Conservation (phyloP, 345 rosid species). For the Ricinus communis region DNA sequence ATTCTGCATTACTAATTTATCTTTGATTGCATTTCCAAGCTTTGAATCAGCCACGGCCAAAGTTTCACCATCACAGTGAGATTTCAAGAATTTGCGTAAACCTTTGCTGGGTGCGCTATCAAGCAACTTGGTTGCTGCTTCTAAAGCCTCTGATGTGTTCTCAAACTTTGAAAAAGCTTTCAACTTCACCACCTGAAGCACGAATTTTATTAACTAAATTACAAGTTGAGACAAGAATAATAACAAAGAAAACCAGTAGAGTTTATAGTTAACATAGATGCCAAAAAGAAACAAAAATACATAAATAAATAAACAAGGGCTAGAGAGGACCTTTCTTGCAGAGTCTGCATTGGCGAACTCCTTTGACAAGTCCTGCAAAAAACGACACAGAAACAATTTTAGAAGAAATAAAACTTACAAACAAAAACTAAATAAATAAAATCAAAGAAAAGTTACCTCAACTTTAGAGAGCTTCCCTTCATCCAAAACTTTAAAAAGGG, state of each 20-base stretch:
- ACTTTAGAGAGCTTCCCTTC: conserved; percentile 68
- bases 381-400: neutral
- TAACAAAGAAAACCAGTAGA: too few species aligned
- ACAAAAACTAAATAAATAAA: too few species aligned
- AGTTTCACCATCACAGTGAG: conserved; percentile 65
- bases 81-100: conserved; percentile 69
- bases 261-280: too few species aligned
- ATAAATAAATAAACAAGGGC: neutral
- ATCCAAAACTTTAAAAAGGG: conserved; percentile 64
- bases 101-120: conserved; percentile 75
- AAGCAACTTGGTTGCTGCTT: conserved; percentile 63
- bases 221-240: too few species aligned
- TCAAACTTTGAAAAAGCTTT: conserved; percentile 87
- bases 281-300: neutral
- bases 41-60: conserved; percentile 90
- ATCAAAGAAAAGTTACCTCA: conserved; percentile 46
- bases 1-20: conserved; percentile 55
- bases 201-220: too few species aligned
- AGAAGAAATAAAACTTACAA: too few species aligned
- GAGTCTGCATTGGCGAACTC: conserved; percentile 56
- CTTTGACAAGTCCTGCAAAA: conserved; percentile 58
- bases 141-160: conserved; percentile 85
- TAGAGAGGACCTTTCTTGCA: conserved; percentile 52
- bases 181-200: conserved; percentile 63
- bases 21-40: conserved; percentile 91